Evolutionary conservation across 345 rosid genomes (phyloP).

Genomic region (Erodium maritimum): DNA sequence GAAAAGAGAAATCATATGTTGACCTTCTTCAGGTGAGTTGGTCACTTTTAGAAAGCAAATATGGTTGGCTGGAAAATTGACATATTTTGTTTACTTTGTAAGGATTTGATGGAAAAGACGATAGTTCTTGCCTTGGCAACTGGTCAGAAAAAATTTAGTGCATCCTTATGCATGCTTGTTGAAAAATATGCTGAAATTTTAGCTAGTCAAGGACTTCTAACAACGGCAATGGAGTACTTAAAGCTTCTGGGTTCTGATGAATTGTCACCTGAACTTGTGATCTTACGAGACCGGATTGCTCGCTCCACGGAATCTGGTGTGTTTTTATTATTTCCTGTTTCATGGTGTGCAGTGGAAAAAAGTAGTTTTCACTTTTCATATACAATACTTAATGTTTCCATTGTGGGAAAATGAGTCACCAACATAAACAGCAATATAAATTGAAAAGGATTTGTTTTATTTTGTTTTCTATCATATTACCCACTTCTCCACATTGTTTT

Average conservation of each 20-base stretch:
- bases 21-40: constrained; percentile 83
- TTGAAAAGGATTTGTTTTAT: too few species aligned
- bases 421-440: too few species aligned
- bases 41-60: constrained; percentile 12
- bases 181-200: constrained; percentile 95
- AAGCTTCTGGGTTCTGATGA: constrained; percentile 83
- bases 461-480: too few species aligned
- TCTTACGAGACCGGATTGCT: constrained; percentile 77
- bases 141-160: constrained; percentile 82
- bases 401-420: too few species aligned
- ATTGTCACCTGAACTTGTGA: constrained; percentile 72
- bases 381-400: too few species aligned
- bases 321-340: neutral
- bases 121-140: constrained; percentile 91
- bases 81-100: constrained; percentile 13
- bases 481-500: too few species aligned
- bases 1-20: constrained; percentile 63
- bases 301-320: constrained; percentile 65
- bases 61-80: constrained; percentile 8
- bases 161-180: constrained; percentile 86
- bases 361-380: neutral
- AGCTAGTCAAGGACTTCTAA: constrained; percentile 86
- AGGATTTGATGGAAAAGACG: constrained; percentile 99
- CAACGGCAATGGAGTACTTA: constrained; percentile 86
- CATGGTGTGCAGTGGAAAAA: neutral